Evolutionary conservation across 2,329 filamentous ascomycete genomes (phyloP), one percentile per base, ranked within the genome.

Genomic region (Orbilia brochopaga): DNA sequence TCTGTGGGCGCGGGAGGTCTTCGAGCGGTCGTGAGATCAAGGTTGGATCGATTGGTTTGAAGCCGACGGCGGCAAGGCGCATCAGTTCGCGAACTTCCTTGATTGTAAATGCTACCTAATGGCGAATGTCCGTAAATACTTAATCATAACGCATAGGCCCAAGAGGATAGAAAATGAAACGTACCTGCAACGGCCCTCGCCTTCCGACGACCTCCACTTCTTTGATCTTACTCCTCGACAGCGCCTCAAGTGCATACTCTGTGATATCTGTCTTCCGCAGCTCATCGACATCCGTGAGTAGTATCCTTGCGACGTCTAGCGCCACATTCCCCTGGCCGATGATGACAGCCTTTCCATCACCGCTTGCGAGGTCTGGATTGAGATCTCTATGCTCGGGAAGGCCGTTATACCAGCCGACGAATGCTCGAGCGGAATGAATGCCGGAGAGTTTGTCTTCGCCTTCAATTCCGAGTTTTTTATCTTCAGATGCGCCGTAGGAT

Each of bases 371-470:
- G 77, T 91, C 85, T 0, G 92, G 90, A n/a, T 85, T 82, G 6
- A 96, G 81, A 75, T 85, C 80, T 19, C 88, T 85, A 78, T 90
- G 90, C 76, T 95, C 90, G 0, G 94, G 94, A 1, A 96, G 83
- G 1, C 94, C 94, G 79, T 99, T 99, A 80, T 99, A 99, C 94
- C 94, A 99, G 17, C 92, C 94, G 0, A 99, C 94, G 78, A 97
- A 97, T 42, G 92, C 89, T 27, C 94, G 86, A 1, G 94, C 94
- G 6, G 92, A 96, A 78, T 92, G 89, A 17, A 97, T 87, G 1
- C 90, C 91, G 24, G 83, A 82, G 5, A 94, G 81, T 4, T 80
- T 79, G 2, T 88, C 84, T 77, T 99, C 94, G 7, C 93, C 92
- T 0, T 89, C 87, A 37, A 99, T 87, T 0, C 86, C 88, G 0